phyloP scores from a whole-genome alignment of 768 basidiomycete species.

The Mycena sanguinolenta region DNA sequence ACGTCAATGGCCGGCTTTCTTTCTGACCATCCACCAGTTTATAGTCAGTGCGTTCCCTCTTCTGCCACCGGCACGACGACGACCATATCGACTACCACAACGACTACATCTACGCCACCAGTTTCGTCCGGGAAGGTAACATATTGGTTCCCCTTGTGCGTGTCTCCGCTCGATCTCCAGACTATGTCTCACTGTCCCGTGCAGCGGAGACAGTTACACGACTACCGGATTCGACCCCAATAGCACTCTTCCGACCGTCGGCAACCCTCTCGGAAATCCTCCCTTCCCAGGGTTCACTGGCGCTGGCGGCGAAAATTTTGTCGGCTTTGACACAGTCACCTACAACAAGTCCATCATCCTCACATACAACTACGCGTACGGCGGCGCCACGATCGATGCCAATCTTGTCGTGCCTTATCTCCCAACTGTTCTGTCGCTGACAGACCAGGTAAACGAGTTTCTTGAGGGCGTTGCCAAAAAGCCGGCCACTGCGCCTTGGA shows the following conservation, averaged over 20 bases:
- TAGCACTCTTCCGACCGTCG: constrained; percentile 43
- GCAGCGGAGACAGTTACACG: constrained; percentile 55
- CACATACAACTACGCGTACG: constrained; percentile 77
- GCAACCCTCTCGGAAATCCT: constrained; percentile 55
- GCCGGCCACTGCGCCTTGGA: constrained; percentile 69
- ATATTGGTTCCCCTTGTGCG: constrained; percentile 36
- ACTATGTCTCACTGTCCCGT: not conserved
- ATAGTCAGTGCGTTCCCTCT: constrained; percentile 54
- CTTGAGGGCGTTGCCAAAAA: constrained; percentile 59
- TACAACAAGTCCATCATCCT: constrained; percentile 68
- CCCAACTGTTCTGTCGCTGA: constrained; percentile 65
- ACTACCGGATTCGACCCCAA: constrained; percentile 48
- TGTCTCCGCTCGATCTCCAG: not conserved
- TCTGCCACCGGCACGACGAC: not conserved
- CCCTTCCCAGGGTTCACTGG: constrained; percentile 54
- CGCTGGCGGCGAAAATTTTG: constrained; percentile 64
- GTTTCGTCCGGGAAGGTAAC: constrained; percentile 47
- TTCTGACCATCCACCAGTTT: constrained; percentile 42
- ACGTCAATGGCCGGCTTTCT: not conserved
- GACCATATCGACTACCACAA: constrained; percentile 35
- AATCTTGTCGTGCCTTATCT: constrained; percentile 66
- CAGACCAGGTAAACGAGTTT: constrained; percentile 75
- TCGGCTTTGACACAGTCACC: constrained; percentile 64
- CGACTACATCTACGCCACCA: constrained; percentile 3
- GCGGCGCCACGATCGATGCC: constrained; percentile 75